These are phyloP conservation scores for Phytophthora ramorum DNA, from an alignment of 352 stramenopile species.

Conservation along the genomic window DNA sequence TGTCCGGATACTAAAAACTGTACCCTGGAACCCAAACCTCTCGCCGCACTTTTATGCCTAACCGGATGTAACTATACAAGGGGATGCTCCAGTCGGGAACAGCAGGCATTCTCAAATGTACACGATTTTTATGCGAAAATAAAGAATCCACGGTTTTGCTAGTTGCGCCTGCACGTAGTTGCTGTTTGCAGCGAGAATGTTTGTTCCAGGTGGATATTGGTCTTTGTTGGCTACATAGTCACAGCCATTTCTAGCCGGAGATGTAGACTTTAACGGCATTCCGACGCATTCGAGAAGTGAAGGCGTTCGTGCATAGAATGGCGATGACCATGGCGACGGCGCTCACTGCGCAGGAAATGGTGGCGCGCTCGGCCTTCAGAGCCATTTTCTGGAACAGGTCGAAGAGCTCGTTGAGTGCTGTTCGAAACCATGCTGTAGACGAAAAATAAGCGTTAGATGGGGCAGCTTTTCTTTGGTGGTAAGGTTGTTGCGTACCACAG, in stretches of 20 bases:
- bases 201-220: slow-evolving; percentile 10
- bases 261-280: slow-evolving; percentile 71
- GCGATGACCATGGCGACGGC: slow-evolving; percentile 37
- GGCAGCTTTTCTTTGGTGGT: slow-evolving; percentile 6
- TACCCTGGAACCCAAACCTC: too few species aligned
- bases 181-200: slow-evolving; percentile 5
- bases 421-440: slow-evolving; percentile 57
- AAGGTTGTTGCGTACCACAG: slow-evolving; percentile 46
- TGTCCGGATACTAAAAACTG: too few species aligned
- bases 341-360: slow-evolving; percentile 40
- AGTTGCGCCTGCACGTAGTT: slow-evolving; percentile 1
- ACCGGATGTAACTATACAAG: too few species aligned
- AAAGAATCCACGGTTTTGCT: slow-evolving; percentile 12
- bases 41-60: too few species aligned
- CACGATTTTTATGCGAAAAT: slow-evolving; percentile 5
- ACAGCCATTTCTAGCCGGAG: slow-evolving; percentile 2
- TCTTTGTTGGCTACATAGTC: neutral
- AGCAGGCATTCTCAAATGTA: neutral
- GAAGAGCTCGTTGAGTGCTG: slow-evolving; percentile 53
- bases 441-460: slow-evolving; percentile 18
- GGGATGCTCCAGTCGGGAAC: too few species aligned
- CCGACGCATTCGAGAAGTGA: slow-evolving; percentile 51
- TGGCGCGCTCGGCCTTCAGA: slow-evolving; percentile 42
- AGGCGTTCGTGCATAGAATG: slow-evolving; percentile 44
- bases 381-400: slow-evolving; percentile 55